Evolutionary conservation across 2,329 filamentous ascomycete species (phyloP), one percentile per base, ranked within the genome.

Genomic region (Scedosporium minutisporum): DNA sequence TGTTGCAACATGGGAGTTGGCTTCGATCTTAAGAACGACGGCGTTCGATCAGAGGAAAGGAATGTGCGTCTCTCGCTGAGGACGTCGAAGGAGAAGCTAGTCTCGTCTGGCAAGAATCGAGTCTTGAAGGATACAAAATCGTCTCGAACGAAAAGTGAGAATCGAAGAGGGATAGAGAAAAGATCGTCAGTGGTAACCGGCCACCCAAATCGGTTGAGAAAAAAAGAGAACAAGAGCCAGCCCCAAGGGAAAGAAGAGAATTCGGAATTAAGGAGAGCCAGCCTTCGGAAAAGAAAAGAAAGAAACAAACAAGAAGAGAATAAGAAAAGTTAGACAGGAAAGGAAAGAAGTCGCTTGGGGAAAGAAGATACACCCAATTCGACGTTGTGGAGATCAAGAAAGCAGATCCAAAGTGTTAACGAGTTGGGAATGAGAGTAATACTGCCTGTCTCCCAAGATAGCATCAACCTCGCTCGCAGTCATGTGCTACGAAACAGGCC

Each of bases 1-100:
- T 57, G 60, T 27, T 25, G 60, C 48, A 57, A 29, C 60, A 61
- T 61, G 60, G 23, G 60, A 23, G 44, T 44, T 38, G 60, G 9
- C 16, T 48, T 57, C 23, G 44, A 38, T 16, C 46, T 33, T 18
- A 4, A 18, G 51, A 55, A 55, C 18, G 4, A 55, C 12, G 51
- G 51, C 12, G 18, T 18, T 53, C n/a, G 59, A 25, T 3, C 46
- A 53, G 7, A 33, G 9, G n/a, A 38, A 55, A 55, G 44, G 44
- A 48, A 48, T 21, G 12, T 27, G 12, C 4, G 51, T 55, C 51
- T 55, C 23, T 55, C 51, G 25, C 21, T 41, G 44, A 55, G 41
- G 25, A n/a, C n/a, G 44, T 29, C 21, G 27, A 60, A 29, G 16
- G 16, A 41, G 59, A 61, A 55, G 46, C 12, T 9, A 27, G n/a